Evolutionary conservation across 169 alveolate species (phyloP), one percentile per base, ranked within the genome.

Genomic region (Cryptosporidium muris): DNA sequence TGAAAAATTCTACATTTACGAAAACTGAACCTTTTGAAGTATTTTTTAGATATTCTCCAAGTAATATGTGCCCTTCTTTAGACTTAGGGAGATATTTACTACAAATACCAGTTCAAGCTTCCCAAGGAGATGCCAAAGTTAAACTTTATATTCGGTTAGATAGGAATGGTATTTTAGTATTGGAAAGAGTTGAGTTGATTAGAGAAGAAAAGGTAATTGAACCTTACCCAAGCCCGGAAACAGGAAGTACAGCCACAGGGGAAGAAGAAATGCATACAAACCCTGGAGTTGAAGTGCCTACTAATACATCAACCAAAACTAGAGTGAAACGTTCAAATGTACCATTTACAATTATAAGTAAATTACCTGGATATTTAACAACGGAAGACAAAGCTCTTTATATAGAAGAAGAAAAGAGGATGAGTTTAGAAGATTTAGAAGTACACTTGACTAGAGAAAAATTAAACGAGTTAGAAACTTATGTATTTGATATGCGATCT

Each of bases 21-120:
- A 92, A 90, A 49, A 88, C 82, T 45, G 95, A 91, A 36, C 92
- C 93, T 34, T 89, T 93, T 63, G 91, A 92, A 40, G 64, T 95
- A 12, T 88, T 89, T 11, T 80, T 95, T 14, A 81, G 89, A 68
- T 93, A 95, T 80, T 58, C 80, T 2, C 85, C 74, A 47, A 74
- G 48, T 36, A 9, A 54, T 12, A 54, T 58, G 36, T n/a, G 68
- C 11, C 34, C 4, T 8, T 58, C 54, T 40, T 49, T 60, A 14
- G 85, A 74, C 34, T 62, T 74, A 36, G 85, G 85, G 11, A 74
- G 74, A 60, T 74, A 74, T 36, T 36, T 74, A 6, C 34, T 74
- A 11, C 74, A 74, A 7, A 80, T 34, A 66, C 80, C 51, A 65
- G 90, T n/a, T 80, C 88, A 12, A 81, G 74, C 64, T 90, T 25